These are phyloP conservation scores for Excoecaria agallocha DNA, from an alignment of 345 rosid species.

Conservation along the genomic window DNA sequence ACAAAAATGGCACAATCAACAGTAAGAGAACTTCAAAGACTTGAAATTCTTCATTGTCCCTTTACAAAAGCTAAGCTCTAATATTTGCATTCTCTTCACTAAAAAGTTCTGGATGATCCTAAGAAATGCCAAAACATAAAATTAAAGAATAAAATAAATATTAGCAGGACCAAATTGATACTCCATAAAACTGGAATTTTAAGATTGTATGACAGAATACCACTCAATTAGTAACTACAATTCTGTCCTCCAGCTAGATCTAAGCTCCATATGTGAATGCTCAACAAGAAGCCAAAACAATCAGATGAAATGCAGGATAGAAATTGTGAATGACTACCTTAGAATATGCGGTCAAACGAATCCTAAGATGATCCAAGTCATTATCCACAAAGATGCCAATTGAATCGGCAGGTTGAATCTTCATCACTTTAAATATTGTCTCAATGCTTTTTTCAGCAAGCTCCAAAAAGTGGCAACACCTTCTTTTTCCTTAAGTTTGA, in stretches of 20 bases:
- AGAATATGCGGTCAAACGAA: slow-evolving; percentile 60
- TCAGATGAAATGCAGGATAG: slow-evolving; percentile 16
- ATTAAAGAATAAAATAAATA: background rate
- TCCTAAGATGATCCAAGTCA: slow-evolving; percentile 38
- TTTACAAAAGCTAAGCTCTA: background rate
- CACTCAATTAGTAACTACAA: background rate
- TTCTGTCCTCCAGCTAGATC: background rate
- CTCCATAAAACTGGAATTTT: background rate
- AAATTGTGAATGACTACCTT: slow-evolving; percentile 41
- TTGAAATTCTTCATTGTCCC: background rate
- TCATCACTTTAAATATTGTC: slow-evolving; percentile 39
- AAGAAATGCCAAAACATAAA: background rate
- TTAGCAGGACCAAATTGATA: background rate
- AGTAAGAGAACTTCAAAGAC: background rate
- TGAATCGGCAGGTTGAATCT: slow-evolving; percentile 32
- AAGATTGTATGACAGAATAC: background rate
- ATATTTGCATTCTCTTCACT: background rate
- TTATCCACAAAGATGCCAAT: slow-evolving; percentile 37
- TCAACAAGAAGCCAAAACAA: slow-evolving; percentile 17
- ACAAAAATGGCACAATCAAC: background rate
- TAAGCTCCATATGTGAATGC: background rate
- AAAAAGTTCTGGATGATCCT: background rate
- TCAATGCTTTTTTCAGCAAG: slow-evolving; percentile 48
- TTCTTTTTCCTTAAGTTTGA: slow-evolving; percentile 50
- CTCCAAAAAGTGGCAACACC: slow-evolving; percentile 44